These are phyloP conservation scores for Apophysomyces ossiformis DNA, from an alignment of 371 early-diverging fungal species.

Conservation along the genomic window DNA sequence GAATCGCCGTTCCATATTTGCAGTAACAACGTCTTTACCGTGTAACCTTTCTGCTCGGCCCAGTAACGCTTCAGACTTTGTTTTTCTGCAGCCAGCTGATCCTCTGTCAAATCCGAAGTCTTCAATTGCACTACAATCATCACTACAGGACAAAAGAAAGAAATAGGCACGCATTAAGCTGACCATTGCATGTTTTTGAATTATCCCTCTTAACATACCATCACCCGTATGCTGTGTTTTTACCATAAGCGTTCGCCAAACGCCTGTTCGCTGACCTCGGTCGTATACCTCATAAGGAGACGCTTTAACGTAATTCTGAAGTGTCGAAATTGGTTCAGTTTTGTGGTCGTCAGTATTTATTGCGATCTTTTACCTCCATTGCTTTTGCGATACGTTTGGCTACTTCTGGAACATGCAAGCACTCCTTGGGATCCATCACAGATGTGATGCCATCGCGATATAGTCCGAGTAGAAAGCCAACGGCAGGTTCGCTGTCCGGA, in stretches of 20 bases:
- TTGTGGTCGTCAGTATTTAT: not conserved
- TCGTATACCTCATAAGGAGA: slow-evolving; percentile 64
- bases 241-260: slow-evolving; percentile 70
- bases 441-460: slow-evolving; percentile 65
- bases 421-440: slow-evolving; percentile 57
- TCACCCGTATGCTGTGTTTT: slow-evolving; percentile 54
- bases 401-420: slow-evolving; percentile 56
- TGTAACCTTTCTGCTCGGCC: slow-evolving; percentile 27
- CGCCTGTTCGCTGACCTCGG: slow-evolving; percentile 61
- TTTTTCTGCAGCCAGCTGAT: slow-evolving; percentile 47
- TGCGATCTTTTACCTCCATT: slow-evolving; percentile 38
- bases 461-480: slow-evolving; percentile 77
- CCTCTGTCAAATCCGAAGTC: slow-evolving; percentile 45
- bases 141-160: slow-evolving; percentile 28
- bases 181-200: too few species aligned
- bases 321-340: not conserved
- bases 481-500: slow-evolving; percentile 55
- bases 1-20: slow-evolving; percentile 61
- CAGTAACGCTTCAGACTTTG: slow-evolving; percentile 37
- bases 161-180: not conserved
- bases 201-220: slow-evolving; percentile 21
- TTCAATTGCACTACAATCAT: slow-evolving; percentile 72
- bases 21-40: slow-evolving; percentile 59
- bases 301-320: slow-evolving; percentile 49
- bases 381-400: slow-evolving; percentile 59